Conservation (phyloP, 23 red algal genomes). For the Gracilaria gracilis region DNA sequence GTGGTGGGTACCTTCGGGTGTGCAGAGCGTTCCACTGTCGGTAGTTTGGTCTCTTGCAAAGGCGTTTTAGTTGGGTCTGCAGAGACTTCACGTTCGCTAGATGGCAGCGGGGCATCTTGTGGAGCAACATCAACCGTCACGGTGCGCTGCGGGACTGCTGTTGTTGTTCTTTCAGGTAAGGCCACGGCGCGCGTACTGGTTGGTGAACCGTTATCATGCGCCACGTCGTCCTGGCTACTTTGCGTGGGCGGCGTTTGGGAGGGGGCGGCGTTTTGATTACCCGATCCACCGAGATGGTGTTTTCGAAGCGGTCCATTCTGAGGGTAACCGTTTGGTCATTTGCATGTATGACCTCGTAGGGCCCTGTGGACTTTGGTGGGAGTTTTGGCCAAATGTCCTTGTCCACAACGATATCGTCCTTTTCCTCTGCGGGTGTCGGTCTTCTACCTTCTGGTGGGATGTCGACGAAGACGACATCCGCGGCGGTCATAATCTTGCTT, state of each 20-base stretch:
- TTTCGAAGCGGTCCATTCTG: not conserved
- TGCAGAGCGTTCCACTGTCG: not conserved
- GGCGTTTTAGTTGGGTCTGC: not conserved
- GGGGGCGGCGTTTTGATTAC: not conserved
- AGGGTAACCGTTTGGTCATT: not conserved
- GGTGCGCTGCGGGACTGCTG: not conserved
- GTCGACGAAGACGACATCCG: conserved; percentile 4
- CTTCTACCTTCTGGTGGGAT: not conserved
- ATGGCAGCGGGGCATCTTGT: too few species aligned
- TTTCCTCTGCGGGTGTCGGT: not conserved
- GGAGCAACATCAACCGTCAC: not conserved
- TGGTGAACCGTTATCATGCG: not conserved
- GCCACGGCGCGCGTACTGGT: not conserved
- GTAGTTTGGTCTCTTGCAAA: not conserved
- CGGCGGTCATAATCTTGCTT: not conserved
- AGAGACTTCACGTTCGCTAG: too few species aligned
- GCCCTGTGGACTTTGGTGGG: not conserved
- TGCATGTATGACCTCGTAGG: not conserved
- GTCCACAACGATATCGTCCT: not conserved
- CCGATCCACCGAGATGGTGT: conserved; percentile 6
- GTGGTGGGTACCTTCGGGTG: not conserved
- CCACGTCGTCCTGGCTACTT: too few species aligned
- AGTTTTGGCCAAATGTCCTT: not conserved
- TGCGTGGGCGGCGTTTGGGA: not conserved
- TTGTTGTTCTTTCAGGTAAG: not conserved